A percentile compares a stretch with the other conserved stretches of the same genome.
These are phyloP conservation scores for Nitzschia putrida DNA, from an alignment of 108 stramenopile genomes.

Conservation along the genomic window DNA sequence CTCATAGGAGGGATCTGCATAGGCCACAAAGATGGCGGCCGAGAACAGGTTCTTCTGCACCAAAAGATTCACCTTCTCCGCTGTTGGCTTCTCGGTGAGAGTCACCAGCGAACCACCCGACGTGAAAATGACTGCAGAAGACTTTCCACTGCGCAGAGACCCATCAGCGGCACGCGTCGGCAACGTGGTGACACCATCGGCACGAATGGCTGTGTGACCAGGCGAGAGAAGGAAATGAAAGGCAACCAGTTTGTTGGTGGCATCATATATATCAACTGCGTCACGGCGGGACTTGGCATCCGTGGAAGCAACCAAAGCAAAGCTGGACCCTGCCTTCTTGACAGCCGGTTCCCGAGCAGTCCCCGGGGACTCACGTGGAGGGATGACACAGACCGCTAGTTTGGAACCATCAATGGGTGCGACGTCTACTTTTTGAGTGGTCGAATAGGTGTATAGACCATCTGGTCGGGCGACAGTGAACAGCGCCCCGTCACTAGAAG, in stretches of 20 bases:
- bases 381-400: conserved; percentile 61
- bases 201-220: conserved; percentile 70
- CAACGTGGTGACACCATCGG: conserved; percentile 65
- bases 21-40: conserved; percentile 91
- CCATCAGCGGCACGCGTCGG: conserved; percentile 45
- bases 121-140: conserved; percentile 74
- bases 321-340: conserved; percentile 48
- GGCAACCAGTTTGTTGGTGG: conserved; percentile 81
- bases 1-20: conserved; percentile 73
- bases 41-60: conserved; percentile 86
- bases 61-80: conserved; percentile 87
- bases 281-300: conserved; percentile 82
- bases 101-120: conserved; percentile 84
- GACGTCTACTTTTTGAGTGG: conserved; percentile 69
- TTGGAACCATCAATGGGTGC: conserved; percentile 84
- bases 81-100: conserved; percentile 82
- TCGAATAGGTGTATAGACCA: conserved; percentile 78
- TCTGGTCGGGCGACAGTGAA: conserved; percentile 59
- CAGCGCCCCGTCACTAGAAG: conserved; percentile 11
- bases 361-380: conserved; percentile 49
- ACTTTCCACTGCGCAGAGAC: conserved; percentile 57
- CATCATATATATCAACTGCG: conserved; percentile 84
- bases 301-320: conserved; percentile 76
- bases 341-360: conserved; percentile 4
- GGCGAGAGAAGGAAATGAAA: conserved; percentile 83